A percentile compares a stretch with the other conserved stretches of the same genome.
Evolutionary conservation across 495 filamentous ascomycete species (phyloP).

Genomic region (Aspergillus saccharolyticus): DNA sequence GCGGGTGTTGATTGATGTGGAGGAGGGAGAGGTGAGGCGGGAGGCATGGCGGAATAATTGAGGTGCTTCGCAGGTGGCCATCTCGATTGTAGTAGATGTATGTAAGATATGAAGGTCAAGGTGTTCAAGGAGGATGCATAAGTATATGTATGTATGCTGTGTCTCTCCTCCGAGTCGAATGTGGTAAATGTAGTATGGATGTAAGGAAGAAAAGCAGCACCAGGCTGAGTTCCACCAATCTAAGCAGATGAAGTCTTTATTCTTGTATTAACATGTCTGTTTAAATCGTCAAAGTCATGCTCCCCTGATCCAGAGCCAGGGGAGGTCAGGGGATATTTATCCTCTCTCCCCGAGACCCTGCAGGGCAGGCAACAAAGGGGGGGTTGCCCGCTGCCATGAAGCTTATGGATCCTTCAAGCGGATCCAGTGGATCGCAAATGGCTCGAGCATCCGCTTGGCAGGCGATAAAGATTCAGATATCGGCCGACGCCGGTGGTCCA

Average conservation of each 20-base stretch:
- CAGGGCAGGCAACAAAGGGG: neutral
- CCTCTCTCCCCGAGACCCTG: neutral
- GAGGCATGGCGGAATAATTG: constrained; percentile 12
- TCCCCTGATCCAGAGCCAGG: neutral
- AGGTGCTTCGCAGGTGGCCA: constrained; percentile 1
- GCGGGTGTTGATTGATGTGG: constrained; percentile 18
- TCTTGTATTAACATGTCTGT: neutral
- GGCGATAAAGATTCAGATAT: neutral
- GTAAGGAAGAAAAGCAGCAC: neutral
- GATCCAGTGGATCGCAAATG: neutral
- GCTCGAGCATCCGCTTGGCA: neutral
- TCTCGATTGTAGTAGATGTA: neutral
- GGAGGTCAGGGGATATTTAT: neutral
- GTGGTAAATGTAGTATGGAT: neutral
- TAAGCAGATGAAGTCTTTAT: neutral
- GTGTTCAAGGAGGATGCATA: no score
- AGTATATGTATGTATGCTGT: no score
- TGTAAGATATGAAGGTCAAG: neutral
- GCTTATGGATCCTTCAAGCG: neutral
- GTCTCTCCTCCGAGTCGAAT: no score
- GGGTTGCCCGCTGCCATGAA: neutral
- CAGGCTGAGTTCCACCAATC: neutral
- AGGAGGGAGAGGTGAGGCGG: constrained; percentile 16
- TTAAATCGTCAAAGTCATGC: neutral
- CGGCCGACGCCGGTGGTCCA: neutral